phyloP scores from a whole-genome alignment of 768 basidiomycete genomes.

The Phlebiopsis gigantea region DNA sequence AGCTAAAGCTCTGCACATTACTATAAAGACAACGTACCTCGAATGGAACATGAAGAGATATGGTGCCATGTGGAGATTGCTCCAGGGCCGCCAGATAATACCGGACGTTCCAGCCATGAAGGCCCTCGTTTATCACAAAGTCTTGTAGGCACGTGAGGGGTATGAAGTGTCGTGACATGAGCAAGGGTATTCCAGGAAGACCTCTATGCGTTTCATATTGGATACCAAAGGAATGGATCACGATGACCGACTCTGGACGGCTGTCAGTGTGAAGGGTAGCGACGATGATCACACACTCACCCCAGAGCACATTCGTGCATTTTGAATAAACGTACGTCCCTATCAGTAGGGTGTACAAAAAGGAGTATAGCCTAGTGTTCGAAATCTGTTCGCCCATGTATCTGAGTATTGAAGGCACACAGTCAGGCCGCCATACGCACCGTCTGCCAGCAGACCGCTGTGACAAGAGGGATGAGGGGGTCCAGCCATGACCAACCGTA shows the following conservation, averaged over 20 bases:
- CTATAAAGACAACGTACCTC: constrained; percentile 39
- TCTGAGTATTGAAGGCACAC: no score
- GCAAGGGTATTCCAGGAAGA: constrained; percentile 32
- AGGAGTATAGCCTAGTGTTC: not conserved
- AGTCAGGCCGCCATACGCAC: constrained; percentile 6
- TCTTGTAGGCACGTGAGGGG: constrained; percentile 50
- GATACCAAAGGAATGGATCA: constrained; percentile 63
- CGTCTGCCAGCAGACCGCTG: constrained; percentile 13
- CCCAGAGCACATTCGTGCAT: constrained; percentile 42
- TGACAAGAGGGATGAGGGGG: constrained; percentile 24
- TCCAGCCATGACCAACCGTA: constrained; percentile 33
- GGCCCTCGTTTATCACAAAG: constrained; percentile 69
- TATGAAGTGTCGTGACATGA: constrained; percentile 49
- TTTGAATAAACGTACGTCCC: constrained; percentile 29
- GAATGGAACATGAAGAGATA: constrained; percentile 50
- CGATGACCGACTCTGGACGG: constrained; percentile 58
- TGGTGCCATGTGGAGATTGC: constrained; percentile 22
- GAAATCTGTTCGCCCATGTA: constrained; percentile 4
- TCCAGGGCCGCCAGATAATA: constrained; percentile 58
- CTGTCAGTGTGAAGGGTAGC: not conserved
- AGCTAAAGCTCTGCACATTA: not conserved
- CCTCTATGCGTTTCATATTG: constrained; percentile 72
- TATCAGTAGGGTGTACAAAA: constrained; percentile 15
- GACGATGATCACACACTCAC: constrained; percentile 23
- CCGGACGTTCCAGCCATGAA: constrained; percentile 65